Percentiles rank a stretch among this genome's conserved stretches.
Evolutionary conservation across 2,329 filamentous ascomycete genomes (phyloP).

Genomic region (Pestalotiopsis fici): DNA sequence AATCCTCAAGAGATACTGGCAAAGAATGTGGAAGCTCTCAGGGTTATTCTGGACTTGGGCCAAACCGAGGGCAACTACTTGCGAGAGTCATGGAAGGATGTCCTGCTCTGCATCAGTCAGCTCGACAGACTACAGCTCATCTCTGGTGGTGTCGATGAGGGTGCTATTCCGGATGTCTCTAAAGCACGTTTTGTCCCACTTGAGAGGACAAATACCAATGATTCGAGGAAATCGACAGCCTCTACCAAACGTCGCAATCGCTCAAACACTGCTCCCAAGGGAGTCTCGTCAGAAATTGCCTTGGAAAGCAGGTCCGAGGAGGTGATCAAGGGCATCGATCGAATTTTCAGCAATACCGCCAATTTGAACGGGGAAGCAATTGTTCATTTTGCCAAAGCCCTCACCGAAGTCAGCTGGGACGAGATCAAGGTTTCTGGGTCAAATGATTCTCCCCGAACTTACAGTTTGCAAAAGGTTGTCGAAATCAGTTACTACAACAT

Average conservation of each 20-base stretch:
- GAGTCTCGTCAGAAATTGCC: conserved; percentile 77
- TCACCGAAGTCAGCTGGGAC: conserved; percentile 98
- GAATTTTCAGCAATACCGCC: conserved; percentile 95
- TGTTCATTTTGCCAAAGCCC: conserved; percentile 86
- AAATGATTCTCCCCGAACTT: conserved; percentile 93
- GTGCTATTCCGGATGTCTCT: conserved; percentile 86
- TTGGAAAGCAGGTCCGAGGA: conserved; percentile 91
- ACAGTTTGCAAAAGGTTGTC: conserved; percentile 96
- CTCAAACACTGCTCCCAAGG: conserved; percentile 61
- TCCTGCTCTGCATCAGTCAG: conserved; percentile 93
- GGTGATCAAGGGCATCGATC: conserved; percentile 88
- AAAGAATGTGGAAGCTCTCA: conserved; percentile 94
- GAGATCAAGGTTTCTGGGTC: conserved; percentile 97
- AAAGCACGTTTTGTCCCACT: conserved; percentile 72
- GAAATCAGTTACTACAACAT: conserved; percentile 99
- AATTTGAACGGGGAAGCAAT: conserved; percentile 93
- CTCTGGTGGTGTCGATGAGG: conserved; percentile 91
- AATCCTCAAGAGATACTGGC: conserved; percentile 93
- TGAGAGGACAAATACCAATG: conserved; percentile 52
- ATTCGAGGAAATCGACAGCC: conserved; percentile 69
- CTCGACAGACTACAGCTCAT: conserved; percentile 94
- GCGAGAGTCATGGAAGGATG: conserved; percentile 90
- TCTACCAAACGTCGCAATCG: conserved; percentile 53
- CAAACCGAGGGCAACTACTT: conserved; percentile 90
- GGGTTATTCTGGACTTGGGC: conserved; percentile 87